Percentiles rank a stretch among this genome's conserved stretches.
Conservation (phyloP, 1,139 yeast genomes). For the Saccharomycopsis hybrid region DNA sequence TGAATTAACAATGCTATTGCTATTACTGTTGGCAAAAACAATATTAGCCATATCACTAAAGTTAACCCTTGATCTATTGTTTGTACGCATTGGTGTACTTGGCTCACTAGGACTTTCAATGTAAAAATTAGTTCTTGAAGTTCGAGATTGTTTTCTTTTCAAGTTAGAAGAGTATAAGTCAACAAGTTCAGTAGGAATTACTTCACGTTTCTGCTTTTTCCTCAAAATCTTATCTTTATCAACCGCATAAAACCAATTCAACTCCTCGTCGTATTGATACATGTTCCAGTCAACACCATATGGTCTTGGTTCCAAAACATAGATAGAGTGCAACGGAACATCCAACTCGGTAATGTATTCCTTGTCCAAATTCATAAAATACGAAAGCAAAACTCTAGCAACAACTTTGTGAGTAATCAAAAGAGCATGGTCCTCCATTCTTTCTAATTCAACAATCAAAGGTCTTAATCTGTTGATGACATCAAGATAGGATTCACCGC, state of each 20-base stretch:
- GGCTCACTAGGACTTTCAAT: constrained; percentile 16
- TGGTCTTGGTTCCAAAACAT: constrained; percentile 85
- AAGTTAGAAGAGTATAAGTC: constrained; percentile 2
- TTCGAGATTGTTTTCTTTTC: background rate
- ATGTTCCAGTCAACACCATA: constrained; percentile 91
- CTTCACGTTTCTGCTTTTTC: constrained; percentile 26
- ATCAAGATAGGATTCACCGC: constrained; percentile 92
- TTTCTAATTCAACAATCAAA: constrained; percentile 84
- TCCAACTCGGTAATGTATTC: constrained; percentile 84
- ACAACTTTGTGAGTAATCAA: constrained; percentile 89
- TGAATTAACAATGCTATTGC: background rate
- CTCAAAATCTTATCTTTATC: constrained; percentile 54
- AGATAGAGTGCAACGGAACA: constrained; percentile 86
- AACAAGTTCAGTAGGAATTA: constrained; percentile 9
- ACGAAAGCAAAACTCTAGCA: constrained; percentile 78
- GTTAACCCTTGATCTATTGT: constrained; percentile 1
- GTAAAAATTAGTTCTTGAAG: constrained; percentile 7
- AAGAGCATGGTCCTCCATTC: constrained; percentile 81
- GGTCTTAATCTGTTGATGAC: constrained; percentile 88
- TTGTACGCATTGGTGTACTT: constrained; percentile 1
- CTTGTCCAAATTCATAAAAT: constrained; percentile 78
- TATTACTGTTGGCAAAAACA: constrained; percentile 1
- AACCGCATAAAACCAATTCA: constrained; percentile 73
- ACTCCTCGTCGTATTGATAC: constrained; percentile 74
- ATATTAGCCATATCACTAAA: constrained; percentile 2